Evolutionary conservation across 768 basidiomycete genomes (phyloP).

Genomic region (Russula emetica): DNA sequence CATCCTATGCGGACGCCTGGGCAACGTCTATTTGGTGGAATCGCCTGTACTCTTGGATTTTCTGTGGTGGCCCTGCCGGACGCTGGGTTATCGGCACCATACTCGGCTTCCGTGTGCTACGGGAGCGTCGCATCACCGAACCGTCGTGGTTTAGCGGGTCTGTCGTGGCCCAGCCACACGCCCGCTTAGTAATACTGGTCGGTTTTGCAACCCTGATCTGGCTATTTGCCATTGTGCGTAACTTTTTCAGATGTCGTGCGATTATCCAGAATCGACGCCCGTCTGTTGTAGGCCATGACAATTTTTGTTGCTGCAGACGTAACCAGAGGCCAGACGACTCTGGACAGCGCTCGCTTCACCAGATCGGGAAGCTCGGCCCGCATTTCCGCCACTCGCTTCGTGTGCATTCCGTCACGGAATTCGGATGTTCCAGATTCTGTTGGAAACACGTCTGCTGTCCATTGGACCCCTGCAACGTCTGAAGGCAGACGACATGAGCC

Average conservation of each 20-base stretch:
- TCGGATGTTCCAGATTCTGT: neutral
- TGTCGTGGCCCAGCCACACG: slow-evolving; percentile 23
- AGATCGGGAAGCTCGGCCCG: neutral
- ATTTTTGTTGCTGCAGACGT: slow-evolving; percentile 13
- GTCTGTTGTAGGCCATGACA: slow-evolving; percentile 17
- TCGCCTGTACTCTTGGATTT: slow-evolving; percentile 28
- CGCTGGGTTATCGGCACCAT: slow-evolving; percentile 27
- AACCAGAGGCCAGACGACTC: slow-evolving; percentile 22
- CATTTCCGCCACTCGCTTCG: slow-evolving; percentile 9
- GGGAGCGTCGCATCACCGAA: slow-evolving; percentile 10
- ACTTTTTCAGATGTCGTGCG: neutral
- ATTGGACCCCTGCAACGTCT: neutral
- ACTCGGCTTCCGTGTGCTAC: slow-evolving; percentile 25
- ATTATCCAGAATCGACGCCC: neutral
- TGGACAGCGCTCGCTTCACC: slow-evolving; percentile 15
- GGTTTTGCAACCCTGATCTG: slow-evolving; percentile 13
- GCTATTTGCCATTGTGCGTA: slow-evolving; percentile 24
- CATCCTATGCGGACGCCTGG: slow-evolving; percentile 27
- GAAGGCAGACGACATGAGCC: neutral
- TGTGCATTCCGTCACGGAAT: slow-evolving; percentile 19
- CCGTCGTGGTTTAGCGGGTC: slow-evolving; percentile 21
- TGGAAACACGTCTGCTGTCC: slow-evolving; percentile 18
- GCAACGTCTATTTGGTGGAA: slow-evolving; percentile 26
- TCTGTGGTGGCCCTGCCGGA: slow-evolving; percentile 28
- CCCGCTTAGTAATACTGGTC: slow-evolving; percentile 14